Evolutionary conservation across 129 eudicot species (phyloP).

Genomic region (Calendula officinalis): DNA sequence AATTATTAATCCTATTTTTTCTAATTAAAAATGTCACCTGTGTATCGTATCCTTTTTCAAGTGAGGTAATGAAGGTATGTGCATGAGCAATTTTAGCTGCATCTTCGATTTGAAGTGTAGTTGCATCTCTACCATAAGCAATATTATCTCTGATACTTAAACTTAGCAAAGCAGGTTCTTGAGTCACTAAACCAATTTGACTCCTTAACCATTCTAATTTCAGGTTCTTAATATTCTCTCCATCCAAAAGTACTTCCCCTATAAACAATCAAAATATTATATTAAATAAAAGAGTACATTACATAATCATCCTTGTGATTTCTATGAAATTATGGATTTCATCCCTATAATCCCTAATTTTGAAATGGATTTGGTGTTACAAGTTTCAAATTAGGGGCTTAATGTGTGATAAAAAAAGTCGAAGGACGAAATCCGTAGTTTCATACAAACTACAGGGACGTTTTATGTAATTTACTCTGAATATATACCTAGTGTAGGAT

Average conservation of each 20-base stretch:
- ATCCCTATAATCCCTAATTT: too few relatives aligned
- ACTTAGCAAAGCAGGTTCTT: constrained; percentile 96
- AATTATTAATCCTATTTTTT: background rate
- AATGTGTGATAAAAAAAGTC: too few relatives aligned
- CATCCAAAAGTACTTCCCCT: constrained; percentile 96
- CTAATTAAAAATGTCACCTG: constrained; percentile 47
- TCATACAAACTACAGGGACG: too few relatives aligned
- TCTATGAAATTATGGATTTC: too few relatives aligned
- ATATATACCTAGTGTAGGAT: constrained; percentile 84
- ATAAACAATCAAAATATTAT: constrained; percentile 15
- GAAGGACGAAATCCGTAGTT: too few relatives aligned
- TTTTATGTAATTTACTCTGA: background rate
- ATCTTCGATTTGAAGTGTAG: constrained; percentile 83
- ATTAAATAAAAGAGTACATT: background rate
- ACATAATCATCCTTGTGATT: background rate
- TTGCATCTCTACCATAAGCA: constrained; percentile 83
- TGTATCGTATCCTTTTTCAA: constrained; percentile 87
- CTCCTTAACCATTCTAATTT: constrained; percentile 91
- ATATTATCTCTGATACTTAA: constrained; percentile 88
- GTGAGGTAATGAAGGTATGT: constrained; percentile 86
- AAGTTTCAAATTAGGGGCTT: too few relatives aligned
- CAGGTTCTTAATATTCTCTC: constrained; percentile 88
- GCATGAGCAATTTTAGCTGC: constrained; percentile 96
- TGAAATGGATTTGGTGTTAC: too few relatives aligned
- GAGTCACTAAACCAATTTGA: constrained; percentile 95